phyloP scores from a whole-genome alignment of 2,329 filamentous ascomycete species.

The Cadophora sp. region DNA sequence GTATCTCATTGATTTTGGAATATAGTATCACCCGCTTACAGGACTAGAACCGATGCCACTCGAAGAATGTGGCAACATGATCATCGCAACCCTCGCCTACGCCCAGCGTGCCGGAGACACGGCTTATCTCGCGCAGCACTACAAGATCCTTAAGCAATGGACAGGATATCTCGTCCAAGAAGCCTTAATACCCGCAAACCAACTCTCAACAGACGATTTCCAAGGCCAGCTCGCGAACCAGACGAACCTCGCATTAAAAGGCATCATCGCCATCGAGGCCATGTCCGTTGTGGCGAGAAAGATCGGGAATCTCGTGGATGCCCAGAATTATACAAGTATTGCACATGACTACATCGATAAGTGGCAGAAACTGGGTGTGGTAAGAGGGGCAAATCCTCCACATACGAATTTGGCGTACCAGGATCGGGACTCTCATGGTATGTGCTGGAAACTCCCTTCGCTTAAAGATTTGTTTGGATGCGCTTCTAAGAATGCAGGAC shows the following conservation, averaged over 20 bases:
- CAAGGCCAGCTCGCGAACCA: constrained; percentile 80
- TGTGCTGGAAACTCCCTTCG: background rate
- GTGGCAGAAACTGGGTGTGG: constrained; percentile 77
- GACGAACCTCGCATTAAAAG: constrained; percentile 83
- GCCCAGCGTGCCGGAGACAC: constrained; percentile 61
- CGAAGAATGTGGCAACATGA: constrained; percentile 82
- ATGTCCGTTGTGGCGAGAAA: constrained; percentile 75
- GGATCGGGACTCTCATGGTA: constrained; percentile 56
- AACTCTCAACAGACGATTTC: constrained; percentile 85
- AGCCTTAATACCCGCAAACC: constrained; percentile 75
- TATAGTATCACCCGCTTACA: constrained; percentile 3
- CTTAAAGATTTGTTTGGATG: background rate
- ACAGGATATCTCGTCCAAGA: constrained; percentile 78
- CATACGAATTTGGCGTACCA: constrained; percentile 85
- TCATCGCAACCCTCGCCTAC: constrained; percentile 81
- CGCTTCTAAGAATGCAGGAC: constrained; percentile 24
- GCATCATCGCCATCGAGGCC: constrained; percentile 82
- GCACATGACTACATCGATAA: constrained; percentile 73
- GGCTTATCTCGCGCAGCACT: constrained; percentile 68
- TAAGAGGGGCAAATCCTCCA: constrained; percentile 62
- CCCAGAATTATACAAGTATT: constrained; percentile 64
- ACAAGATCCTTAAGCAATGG: constrained; percentile 78
- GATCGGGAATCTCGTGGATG: constrained; percentile 64
- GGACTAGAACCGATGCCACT: constrained; percentile 72
- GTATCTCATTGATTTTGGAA: background rate